Percentiles rank a stretch among this genome's conserved stretches.
Evolutionary conservation across 306 rosid genomes (phyloP).

Genomic region (Pyrus communis): DNA sequence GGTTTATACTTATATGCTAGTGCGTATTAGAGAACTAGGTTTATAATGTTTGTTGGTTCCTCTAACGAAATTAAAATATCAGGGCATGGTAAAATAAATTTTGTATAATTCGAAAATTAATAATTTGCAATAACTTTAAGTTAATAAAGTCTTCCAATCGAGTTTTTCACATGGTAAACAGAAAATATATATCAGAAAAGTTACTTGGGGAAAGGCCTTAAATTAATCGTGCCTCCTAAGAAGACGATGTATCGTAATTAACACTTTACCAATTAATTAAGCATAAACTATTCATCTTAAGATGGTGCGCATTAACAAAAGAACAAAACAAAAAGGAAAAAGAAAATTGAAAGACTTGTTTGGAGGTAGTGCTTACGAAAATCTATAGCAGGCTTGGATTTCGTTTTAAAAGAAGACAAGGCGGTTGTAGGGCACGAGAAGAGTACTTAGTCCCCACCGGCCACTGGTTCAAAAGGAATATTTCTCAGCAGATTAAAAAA

Average conservation of each 20-base stretch:
- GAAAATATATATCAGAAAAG: not conserved
- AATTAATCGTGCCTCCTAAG: not conserved
- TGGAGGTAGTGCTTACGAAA: not conserved
- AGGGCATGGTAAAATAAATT: not conserved
- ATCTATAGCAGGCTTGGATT: not conserved
- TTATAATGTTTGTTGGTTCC: not conserved
- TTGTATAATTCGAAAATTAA: not conserved
- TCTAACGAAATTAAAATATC: not conserved
- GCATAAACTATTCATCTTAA: not conserved
- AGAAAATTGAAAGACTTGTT: not conserved
- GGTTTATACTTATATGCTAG: not conserved
- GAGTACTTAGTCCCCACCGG: constrained; percentile 12
- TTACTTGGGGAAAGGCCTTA: not conserved
- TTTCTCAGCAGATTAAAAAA: not conserved
- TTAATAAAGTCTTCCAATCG: too few species aligned
- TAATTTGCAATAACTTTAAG: not conserved
- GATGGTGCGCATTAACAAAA: not conserved
- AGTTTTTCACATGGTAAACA: not conserved
- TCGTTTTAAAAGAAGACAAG: not conserved
- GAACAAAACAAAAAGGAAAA: not conserved
- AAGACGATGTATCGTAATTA: not conserved
- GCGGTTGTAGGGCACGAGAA: not conserved
- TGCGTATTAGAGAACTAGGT: not conserved
- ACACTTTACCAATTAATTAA: not conserved
- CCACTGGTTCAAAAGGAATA: not conserved